These are phyloP conservation scores for Sarocladium strictum DNA, from an alignment of 2,329 filamentous ascomycete species.

Conservation along the genomic window DNA sequence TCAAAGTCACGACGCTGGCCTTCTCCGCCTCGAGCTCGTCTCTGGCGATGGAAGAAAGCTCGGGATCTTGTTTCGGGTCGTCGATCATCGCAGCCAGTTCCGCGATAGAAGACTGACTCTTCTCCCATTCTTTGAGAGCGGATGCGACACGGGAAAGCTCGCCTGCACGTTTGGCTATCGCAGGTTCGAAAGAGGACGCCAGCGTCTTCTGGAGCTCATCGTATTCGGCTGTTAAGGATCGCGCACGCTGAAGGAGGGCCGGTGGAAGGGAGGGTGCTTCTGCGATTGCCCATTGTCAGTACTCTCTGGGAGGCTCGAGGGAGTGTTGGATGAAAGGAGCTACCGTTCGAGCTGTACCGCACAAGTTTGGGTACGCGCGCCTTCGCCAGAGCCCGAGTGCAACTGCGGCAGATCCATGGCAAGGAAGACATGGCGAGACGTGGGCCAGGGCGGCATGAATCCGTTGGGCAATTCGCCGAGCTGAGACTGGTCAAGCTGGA, in stretches of 20 bases:
- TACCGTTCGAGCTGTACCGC: slow-evolving; percentile 28
- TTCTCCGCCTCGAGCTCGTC: slow-evolving; percentile 72
- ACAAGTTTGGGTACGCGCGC: slow-evolving; percentile 19
- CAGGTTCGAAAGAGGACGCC: slow-evolving; percentile 48
- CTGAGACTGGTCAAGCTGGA: no score
- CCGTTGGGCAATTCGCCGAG: no score
- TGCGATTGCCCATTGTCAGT: neutral
- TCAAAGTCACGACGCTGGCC: slow-evolving; percentile 55
- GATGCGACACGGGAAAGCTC: slow-evolving; percentile 52
- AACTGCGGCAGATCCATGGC: slow-evolving; percentile 32
- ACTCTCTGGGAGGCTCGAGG: neutral
- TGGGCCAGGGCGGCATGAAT: neutral
- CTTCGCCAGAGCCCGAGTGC: slow-evolving; percentile 23
- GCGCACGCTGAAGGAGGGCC: slow-evolving; percentile 53
- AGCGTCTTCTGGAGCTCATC: slow-evolving; percentile 45
- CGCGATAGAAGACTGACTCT: slow-evolving; percentile 42
- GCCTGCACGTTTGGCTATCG: slow-evolving; percentile 53
- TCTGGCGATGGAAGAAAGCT: slow-evolving; percentile 71
- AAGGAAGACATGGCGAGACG: slow-evolving; percentile 22
- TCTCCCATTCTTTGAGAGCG: slow-evolving; percentile 55
- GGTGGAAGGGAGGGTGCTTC: slow-evolving; percentile 38
- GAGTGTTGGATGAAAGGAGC: neutral
- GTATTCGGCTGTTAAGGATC: slow-evolving; percentile 52
- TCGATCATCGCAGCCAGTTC: slow-evolving; percentile 48
- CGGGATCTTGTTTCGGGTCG: slow-evolving; percentile 46